Conservation (phyloP, 495 filamentous ascomycete species). For the Trichocladium uniseriatum region DNA sequence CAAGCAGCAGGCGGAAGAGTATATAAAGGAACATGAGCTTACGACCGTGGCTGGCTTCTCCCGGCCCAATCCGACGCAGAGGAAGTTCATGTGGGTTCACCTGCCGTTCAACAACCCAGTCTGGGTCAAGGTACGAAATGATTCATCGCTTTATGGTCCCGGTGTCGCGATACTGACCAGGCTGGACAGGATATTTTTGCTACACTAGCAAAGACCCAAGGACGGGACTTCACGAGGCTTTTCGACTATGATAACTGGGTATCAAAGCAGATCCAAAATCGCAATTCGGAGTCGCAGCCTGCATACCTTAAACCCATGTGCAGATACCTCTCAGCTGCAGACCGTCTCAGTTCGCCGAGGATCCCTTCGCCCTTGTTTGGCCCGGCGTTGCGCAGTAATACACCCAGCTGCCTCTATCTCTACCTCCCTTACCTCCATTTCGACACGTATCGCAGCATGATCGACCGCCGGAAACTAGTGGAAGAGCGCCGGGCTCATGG, state of each 20-base stretch:
- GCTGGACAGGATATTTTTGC: constrained; percentile 28
- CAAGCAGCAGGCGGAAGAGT: constrained; percentile 15
- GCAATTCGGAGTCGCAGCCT: constrained; percentile 37
- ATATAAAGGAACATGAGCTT: constrained; percentile 20
- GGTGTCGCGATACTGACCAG: constrained; percentile 22
- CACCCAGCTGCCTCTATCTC: constrained; percentile 36
- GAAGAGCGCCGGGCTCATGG: constrained; percentile 46
- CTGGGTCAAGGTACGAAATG: constrained; percentile 49
- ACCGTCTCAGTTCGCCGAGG: constrained; percentile 23
- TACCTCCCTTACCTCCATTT: constrained; percentile 54
- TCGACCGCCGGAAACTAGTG: constrained; percentile 51
- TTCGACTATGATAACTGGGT: constrained; percentile 43
- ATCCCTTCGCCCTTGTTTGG: constrained; percentile 19
- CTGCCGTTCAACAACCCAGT: constrained; percentile 55
- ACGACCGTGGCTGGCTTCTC: constrained; percentile 31
- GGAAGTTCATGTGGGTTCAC: constrained; percentile 57
- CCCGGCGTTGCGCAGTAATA: constrained; percentile 25
- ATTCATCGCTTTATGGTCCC: constrained; percentile 9
- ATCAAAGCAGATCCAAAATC: constrained; percentile 36
- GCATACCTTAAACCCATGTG: constrained; percentile 39
- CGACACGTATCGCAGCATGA: constrained; percentile 53
- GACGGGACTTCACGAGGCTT: constrained; percentile 33
- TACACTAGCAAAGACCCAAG: constrained; percentile 27
- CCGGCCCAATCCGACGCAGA: constrained; percentile 27
- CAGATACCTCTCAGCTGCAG: constrained; percentile 36